Percentiles rank a stretch among this genome's conserved stretches.
Conservation (phyloP, 306 rosid species). For the Cicer yamashitae region DNA sequence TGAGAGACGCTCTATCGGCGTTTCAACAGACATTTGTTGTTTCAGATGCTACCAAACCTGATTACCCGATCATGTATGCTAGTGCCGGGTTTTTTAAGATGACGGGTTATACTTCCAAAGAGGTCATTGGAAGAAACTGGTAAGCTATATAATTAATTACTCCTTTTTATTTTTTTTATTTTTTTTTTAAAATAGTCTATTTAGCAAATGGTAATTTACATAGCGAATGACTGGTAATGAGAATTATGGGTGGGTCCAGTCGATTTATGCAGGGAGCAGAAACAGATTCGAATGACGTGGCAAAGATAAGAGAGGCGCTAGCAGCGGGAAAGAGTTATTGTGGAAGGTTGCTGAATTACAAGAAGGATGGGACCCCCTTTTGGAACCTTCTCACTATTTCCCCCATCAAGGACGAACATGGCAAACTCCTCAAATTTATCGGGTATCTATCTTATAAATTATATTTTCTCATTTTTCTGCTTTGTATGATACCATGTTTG, state of each 20-base stretch:
- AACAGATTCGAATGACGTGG: conserved; percentile 83
- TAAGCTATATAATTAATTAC: conserved; percentile 13
- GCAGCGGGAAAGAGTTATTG: conserved; percentile 63
- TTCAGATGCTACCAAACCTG: conserved; percentile 90
- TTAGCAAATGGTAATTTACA: too few species aligned
- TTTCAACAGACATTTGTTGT: conserved; percentile 96
- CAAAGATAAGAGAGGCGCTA: conserved; percentile 77
- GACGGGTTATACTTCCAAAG: conserved; percentile 95
- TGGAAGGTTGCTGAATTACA: conserved; percentile 89
- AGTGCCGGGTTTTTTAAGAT: conserved; percentile 94
- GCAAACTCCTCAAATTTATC: conserved; percentile 77
- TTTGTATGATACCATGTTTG: too few species aligned
- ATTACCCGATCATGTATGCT: conserved; percentile 89
- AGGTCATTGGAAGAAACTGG: conserved; percentile 92
- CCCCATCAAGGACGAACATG: conserved; percentile 81
- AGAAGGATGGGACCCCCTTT: conserved; percentile 94
- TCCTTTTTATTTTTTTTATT: too few species aligned
- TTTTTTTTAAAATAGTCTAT: too few species aligned
- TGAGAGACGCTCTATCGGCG: conserved; percentile 79
- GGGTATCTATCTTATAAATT: conserved; percentile 50
- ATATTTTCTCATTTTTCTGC: too few species aligned
- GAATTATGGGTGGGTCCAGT: conserved; percentile 47
- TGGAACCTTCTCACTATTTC: conserved; percentile 95
- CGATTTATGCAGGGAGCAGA: conserved; percentile 93
- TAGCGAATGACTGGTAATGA: too few species aligned